phyloP scores from a whole-genome alignment of 202 grass and related monocot species.

The Setaria italica region DNA sequence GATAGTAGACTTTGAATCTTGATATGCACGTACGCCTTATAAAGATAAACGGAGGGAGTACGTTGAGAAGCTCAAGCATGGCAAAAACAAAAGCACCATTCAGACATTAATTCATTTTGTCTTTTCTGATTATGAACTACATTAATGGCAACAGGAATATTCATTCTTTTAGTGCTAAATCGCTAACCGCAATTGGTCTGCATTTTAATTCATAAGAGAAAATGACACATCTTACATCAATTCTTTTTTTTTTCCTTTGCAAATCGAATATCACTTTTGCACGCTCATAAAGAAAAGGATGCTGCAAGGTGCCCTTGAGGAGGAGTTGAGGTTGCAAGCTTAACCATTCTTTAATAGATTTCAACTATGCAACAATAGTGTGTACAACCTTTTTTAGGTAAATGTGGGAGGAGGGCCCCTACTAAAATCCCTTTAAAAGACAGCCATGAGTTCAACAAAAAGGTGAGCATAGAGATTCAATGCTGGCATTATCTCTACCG shows the following conservation, averaged over 20 bases:
- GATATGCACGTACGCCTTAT: no score
- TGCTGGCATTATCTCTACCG: slow-evolving; percentile 18
- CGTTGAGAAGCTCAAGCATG: no score
- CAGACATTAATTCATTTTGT: not conserved
- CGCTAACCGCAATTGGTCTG: not conserved
- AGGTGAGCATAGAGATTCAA: slow-evolving; percentile 26
- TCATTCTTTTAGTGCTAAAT: not conserved
- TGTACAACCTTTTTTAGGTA: not conserved
- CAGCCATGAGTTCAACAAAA: slow-evolving; percentile 1
- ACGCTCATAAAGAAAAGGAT: not conserved
- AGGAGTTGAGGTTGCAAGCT: slow-evolving; percentile 9
- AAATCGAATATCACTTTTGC: slow-evolving; percentile 21
- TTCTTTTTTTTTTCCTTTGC: not conserved
- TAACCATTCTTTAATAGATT: slow-evolving; percentile 33
- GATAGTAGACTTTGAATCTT: no score
- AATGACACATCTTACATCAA: slow-evolving; percentile 12
- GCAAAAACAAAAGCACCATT: not conserved
- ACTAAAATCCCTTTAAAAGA: slow-evolving; percentile 19
- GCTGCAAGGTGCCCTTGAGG: not conserved
- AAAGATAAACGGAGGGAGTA: no score
- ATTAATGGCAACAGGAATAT: not conserved
- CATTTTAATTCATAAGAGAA: not conserved
- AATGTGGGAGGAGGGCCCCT: not conserved
- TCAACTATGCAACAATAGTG: slow-evolving; percentile 8
- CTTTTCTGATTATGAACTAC: not conserved